These are phyloP conservation scores for Tilletia walkeri DNA, from an alignment of 1,284 basidiomycete genomes.

Conservation along the genomic window DNA sequence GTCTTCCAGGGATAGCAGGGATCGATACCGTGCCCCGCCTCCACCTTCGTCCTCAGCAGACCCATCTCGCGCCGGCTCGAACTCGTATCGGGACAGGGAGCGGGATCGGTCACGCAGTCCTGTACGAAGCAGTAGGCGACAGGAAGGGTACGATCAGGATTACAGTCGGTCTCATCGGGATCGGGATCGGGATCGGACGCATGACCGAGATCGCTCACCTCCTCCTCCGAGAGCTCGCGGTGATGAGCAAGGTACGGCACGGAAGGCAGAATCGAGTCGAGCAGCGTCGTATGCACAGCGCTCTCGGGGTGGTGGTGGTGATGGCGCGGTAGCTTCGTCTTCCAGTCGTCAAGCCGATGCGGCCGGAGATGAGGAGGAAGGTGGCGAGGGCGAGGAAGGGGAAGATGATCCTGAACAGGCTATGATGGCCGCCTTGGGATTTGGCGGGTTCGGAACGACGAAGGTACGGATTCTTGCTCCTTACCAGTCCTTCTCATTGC, in stretches of 20 bases:
- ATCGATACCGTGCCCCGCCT: background rate
- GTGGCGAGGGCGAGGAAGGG: conserved; percentile 69
- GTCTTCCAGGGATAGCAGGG: background rate
- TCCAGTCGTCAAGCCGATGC: conserved; percentile 52
- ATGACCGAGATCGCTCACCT: no score
- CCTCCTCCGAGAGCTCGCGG: background rate
- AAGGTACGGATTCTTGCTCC: conserved; percentile 58
- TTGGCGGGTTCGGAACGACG: conserved; percentile 81
- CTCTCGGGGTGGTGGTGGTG: no score
- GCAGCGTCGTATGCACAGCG: background rate
- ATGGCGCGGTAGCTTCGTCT: background rate
- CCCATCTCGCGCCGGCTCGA: background rate
- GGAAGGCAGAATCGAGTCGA: background rate
- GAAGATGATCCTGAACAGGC: conserved; percentile 63
- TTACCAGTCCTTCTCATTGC: no score
- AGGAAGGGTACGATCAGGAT: conserved; percentile 51
- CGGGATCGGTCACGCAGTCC: background rate
- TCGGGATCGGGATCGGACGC: background rate
- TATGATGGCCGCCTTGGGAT: conserved; percentile 89
- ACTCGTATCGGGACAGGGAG: background rate
- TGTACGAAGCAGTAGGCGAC: conserved; percentile 34
- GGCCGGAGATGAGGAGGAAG: conserved; percentile 56
- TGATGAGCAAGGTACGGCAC: background rate
- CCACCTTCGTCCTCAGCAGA: background rate
- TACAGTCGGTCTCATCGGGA: background rate